Base-by-base conservation (phyloP, 306 rosid species). In the Hippophae gyantsensis region DNA sequence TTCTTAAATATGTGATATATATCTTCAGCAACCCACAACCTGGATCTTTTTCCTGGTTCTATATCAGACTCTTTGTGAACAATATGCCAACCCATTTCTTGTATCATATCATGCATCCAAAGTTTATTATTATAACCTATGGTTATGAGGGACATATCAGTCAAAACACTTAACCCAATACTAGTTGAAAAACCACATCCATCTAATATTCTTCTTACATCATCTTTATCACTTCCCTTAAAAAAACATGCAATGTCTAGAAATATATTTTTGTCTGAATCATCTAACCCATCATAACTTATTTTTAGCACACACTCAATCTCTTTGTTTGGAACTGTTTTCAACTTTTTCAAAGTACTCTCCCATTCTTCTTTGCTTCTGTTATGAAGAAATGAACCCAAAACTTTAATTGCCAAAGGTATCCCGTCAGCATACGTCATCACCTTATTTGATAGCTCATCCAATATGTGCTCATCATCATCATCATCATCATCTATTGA, bases 11-110 rank as follows among this genome's bases (percentile, higher is more conserved):
- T 52, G 38, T 69, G 44, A 43, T 56, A 46, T 25, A 72, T 42
- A 43, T 77, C 78, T 4, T 65, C 63, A 6, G 57, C 45, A 52
- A 63, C 47, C 67, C 78, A 77, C 41, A 77, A 52, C 38, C 82
- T 72, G 48, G 75, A 68, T 5, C 67, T 52, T 14, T 52, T 64
- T 48, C 69, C 13, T 0, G 75, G 75, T 41, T 60, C 65, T 40
- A 52, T 38, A 8, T 69, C 73, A 44, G 62, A 69, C 64, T 77
- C 75, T 56, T 72, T 26, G 5, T 40, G 61, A 51, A 77, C 78
- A 32, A 72, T 61, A 47, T 40, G 69, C 27, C 55, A 46, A 43
- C 47, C 73, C 69, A 72, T 65, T 44, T 65, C 62, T 56, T 75
- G 69, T 45, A 75, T 23, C n/a, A 66, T 52, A 53, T 66, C 69